A percentile compares a stretch with the other conserved stretches of the same genome.
Conservation (phyloP, 2,329 filamentous ascomycete genomes). For the Cercospora janseana region DNA sequence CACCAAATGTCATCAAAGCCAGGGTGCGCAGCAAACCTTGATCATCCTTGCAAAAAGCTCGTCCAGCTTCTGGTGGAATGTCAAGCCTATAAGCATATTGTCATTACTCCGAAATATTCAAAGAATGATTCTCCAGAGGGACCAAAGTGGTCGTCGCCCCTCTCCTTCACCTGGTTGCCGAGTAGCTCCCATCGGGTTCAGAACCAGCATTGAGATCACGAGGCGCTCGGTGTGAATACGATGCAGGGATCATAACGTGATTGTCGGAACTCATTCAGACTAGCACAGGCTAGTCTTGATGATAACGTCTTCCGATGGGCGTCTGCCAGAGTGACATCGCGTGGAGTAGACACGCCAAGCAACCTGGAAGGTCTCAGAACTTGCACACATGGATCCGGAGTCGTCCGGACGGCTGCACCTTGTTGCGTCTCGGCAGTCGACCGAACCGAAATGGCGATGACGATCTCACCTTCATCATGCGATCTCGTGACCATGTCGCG, state of each 20-base stretch:
- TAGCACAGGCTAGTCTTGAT: not conserved
- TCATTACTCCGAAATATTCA: not conserved
- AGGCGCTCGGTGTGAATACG: too few species aligned
- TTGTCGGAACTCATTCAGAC: not conserved
- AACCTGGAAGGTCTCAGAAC: not conserved
- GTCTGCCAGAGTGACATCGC: not conserved
- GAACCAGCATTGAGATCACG: too few species aligned
- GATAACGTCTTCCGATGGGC: not conserved
- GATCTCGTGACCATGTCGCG: too few species aligned
- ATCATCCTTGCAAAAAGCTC: not conserved
- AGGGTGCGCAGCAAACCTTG: constrained; percentile 1
- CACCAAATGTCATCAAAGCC: not conserved
- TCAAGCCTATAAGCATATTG: not conserved
- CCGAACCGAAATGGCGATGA: too few species aligned
- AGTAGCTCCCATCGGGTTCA: too few species aligned
- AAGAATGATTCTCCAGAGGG: too few species aligned
- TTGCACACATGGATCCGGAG: too few species aligned
- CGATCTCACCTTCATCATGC: too few species aligned
- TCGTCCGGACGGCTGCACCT: too few species aligned
- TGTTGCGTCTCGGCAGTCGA: too few species aligned
- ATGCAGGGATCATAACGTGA: not conserved
- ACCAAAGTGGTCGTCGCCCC: too few species aligned
- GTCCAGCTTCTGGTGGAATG: not conserved
- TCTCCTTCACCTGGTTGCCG: too few species aligned
- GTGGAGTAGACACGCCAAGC: not conserved